These are phyloP conservation scores for Talaromyces nanjingensis DNA, from an alignment of 495 filamentous ascomycete genomes.

Conservation along the genomic window DNA sequence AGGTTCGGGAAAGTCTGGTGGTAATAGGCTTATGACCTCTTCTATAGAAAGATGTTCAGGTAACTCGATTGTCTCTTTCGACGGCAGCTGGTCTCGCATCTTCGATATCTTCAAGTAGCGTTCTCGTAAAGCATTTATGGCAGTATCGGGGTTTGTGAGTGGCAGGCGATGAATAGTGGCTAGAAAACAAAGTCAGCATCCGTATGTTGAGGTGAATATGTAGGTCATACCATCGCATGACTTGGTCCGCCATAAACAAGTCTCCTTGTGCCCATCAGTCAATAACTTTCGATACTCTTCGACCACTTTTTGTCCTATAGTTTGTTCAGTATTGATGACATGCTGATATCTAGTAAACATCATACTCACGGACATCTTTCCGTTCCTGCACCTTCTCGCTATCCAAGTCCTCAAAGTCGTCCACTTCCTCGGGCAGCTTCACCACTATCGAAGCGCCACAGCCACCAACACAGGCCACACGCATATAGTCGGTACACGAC, in stretches of 20 bases:
- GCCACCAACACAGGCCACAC: constrained; percentile 71
- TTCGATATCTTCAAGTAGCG: constrained; percentile 51
- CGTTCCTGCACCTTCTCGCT: constrained; percentile 56
- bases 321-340: neutral
- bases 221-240: constrained; percentile 68
- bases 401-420: constrained; percentile 41
- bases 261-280: constrained; percentile 68
- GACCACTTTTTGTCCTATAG: constrained; percentile 52
- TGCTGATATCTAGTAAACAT: neutral
- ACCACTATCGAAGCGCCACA: constrained; percentile 79
- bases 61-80: constrained; percentile 38
- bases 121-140: constrained; percentile 47
- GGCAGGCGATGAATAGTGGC: constrained; percentile 50
- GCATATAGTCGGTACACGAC: constrained; percentile 75
- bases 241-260: constrained; percentile 77
- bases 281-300: constrained; percentile 67
- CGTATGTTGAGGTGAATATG: neutral
- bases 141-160: constrained; percentile 48
- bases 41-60: constrained; percentile 37
- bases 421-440: constrained; percentile 58
- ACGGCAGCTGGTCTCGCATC: constrained; percentile 43
- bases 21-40: constrained; percentile 23
- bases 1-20: constrained; percentile 20
- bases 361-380: constrained; percentile 49
- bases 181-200: constrained; percentile 12